These are phyloP conservation scores for Botrytis fragariae DNA, from an alignment of 2,329 filamentous ascomycete species.

Conservation along the genomic window DNA sequence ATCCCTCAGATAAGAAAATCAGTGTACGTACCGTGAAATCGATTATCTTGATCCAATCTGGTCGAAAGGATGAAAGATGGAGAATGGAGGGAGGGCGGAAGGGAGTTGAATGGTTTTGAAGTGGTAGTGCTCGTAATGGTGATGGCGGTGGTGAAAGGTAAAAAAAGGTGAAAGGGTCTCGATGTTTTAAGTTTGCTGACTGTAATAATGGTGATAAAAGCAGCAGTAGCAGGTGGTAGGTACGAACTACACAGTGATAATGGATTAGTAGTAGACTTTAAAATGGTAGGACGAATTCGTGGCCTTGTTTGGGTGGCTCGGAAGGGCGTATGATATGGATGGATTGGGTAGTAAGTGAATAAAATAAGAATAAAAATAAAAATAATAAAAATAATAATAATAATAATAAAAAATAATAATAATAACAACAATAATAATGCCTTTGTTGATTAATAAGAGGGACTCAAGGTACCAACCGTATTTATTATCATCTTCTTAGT, in stretches of 20 bases:
- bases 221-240: too few species aligned
- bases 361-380: too few species aligned
- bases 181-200: conserved; percentile 14
- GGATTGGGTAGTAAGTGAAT: too few species aligned
- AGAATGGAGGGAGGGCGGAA: not conserved
- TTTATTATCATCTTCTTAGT: too few species aligned
- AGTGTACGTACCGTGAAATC: not conserved
- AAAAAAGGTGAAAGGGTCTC: too few species aligned
- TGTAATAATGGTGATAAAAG: not conserved
- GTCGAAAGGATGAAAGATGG: not conserved
- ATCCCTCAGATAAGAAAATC: not conserved
- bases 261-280: not conserved
- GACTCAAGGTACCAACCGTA: too few species aligned
- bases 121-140: not conserved
- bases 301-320: conserved; percentile 14
- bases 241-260: too few species aligned
- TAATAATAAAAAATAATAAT: too few species aligned
- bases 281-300: conserved; percentile 8
- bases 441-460: too few species aligned
- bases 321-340: not conserved
- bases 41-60: not conserved
- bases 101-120: not conserved
- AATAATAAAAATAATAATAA: too few species aligned
- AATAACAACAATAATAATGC: too few species aligned
- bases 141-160: not conserved